Conservation (phyloP, 352 stramenopile genomes). For the Pythium aristosporum region DNA sequence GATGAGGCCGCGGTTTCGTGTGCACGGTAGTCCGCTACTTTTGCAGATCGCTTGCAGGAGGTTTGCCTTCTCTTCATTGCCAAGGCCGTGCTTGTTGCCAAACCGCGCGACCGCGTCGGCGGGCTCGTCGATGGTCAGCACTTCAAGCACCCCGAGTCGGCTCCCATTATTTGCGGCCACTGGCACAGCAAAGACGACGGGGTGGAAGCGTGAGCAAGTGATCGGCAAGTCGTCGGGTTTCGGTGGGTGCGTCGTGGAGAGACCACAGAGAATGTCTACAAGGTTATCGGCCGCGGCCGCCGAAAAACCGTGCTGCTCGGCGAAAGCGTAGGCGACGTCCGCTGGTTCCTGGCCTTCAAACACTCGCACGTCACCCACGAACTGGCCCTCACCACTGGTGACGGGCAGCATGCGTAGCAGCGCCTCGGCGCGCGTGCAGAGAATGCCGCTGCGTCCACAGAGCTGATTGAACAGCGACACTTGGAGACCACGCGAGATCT, state of each 20-base stretch:
- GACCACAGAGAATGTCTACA: conserved; percentile 54
- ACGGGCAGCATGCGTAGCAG: conserved; percentile 51
- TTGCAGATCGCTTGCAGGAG: conserved; percentile 57
- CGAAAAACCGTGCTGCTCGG: conserved; percentile 45
- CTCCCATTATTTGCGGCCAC: conserved; percentile 62
- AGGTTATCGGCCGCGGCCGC: conserved; percentile 37
- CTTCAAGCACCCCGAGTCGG: conserved; percentile 56
- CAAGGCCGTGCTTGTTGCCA: conserved; percentile 66
- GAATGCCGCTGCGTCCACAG: conserved; percentile 49
- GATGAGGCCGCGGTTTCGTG: conserved; percentile 51
- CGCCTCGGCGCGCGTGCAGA: conserved; percentile 61
- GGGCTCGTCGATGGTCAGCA: conserved; percentile 63
- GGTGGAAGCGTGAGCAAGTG: conserved; percentile 55
- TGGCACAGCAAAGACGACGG: conserved; percentile 56
- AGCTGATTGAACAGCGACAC: conserved; percentile 53
- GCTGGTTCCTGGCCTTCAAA: conserved; percentile 75
- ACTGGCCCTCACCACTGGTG: conserved; percentile 25
- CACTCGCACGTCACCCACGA: conserved; percentile 49
- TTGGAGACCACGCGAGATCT: conserved; percentile 49
- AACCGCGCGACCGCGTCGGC: conserved; percentile 74
- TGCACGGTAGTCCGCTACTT: conserved; percentile 50
- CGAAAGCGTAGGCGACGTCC: conserved; percentile 71
- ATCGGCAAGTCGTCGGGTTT: conserved; percentile 26
- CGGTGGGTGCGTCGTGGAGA: conserved; percentile 19
- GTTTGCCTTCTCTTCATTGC: conserved; percentile 52